A percentile compares a stretch with the other conserved stretches of the same genome.
Evolutionary conservation across 441 rosid genomes (phyloP).

Genomic region (Populus hybrid): DNA sequence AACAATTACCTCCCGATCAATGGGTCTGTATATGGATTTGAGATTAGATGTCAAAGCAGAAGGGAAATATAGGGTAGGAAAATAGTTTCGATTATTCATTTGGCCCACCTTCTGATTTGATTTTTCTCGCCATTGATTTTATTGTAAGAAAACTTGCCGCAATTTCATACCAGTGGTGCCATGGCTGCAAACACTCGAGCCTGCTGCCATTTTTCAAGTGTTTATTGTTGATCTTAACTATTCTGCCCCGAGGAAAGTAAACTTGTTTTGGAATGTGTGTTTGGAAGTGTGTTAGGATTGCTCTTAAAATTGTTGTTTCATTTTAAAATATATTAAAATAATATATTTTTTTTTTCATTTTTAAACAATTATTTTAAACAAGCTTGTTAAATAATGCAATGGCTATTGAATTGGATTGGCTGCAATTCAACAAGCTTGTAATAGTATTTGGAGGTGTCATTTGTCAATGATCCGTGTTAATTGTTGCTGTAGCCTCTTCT

Average conservation of each 20-base stretch:
- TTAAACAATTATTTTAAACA: no score
- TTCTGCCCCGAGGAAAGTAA: neutral
- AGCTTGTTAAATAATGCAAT: no score
- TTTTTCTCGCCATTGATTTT: neutral
- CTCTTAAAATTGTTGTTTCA: no score
- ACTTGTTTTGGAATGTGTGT: neutral
- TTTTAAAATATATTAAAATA: no score
- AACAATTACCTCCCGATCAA: neutral
- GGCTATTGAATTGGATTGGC: no score
- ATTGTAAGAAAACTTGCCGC: conserved; percentile 9
- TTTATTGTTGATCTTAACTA: neutral
- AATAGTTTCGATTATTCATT: neutral
- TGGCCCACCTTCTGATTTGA: neutral
- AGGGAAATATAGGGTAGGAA: neutral
- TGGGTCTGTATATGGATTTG: neutral
- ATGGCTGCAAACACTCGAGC: neutral
- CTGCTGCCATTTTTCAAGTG: conserved; percentile 12
- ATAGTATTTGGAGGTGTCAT: no score
- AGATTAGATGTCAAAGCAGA: conserved; percentile 1
- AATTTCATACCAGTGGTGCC: neutral
- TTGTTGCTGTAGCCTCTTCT: no score
- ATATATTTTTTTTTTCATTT: no score
- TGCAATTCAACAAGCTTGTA: no score
- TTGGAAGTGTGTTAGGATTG: no score
- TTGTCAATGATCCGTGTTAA: no score